Percentiles rank a stretch among this genome's conserved stretches.
Conservation (phyloP, 2,329 filamentous ascomycete genomes). For the Tolypocladium inflatum region DNA sequence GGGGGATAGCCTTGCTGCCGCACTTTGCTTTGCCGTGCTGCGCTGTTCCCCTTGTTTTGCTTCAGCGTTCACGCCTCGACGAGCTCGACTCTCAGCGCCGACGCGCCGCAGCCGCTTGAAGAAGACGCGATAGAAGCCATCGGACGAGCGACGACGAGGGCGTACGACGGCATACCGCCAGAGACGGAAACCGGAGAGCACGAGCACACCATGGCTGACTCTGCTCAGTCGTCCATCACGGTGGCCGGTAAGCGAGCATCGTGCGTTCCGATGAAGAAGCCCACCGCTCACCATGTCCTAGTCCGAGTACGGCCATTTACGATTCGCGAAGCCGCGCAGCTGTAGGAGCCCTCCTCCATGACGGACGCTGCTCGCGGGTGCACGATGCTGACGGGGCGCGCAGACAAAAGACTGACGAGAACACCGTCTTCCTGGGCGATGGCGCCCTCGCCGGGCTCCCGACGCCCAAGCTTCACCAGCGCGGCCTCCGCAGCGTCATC, state of each 20-base stretch:
- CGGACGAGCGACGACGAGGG: background rate
- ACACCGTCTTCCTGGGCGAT: slow-evolving; percentile 88
- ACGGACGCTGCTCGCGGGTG: background rate
- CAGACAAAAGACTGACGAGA: slow-evolving; percentile 65
- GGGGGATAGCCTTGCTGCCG: background rate
- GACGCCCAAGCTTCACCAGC: slow-evolving; percentile 73
- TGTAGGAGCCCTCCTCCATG: slow-evolving; percentile 39
- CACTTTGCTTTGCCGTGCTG: background rate
- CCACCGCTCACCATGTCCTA: slow-evolving; percentile 23
- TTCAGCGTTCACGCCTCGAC: background rate
- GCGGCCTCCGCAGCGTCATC: slow-evolving; percentile 83
- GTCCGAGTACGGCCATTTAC: slow-evolving; percentile 65
- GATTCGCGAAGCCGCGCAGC: slow-evolving; percentile 89
- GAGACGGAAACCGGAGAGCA: background rate
- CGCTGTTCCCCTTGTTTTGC: background rate
- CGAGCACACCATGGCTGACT: slow-evolving; percentile 11
- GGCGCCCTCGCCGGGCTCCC: slow-evolving; percentile 85
- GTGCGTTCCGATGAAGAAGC: background rate
- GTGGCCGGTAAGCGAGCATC: slow-evolving; percentile 39
- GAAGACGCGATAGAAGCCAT: background rate
- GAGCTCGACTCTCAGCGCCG: background rate
- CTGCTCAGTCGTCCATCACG: slow-evolving; percentile 43
- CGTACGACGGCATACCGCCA: too few relatives aligned
- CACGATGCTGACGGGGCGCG: slow-evolving; percentile 2
- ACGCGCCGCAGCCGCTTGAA: background rate